Percentiles rank a stretch among this genome's conserved stretches.
These are phyloP conservation scores for Plasmodium gonderi DNA, from an alignment of 169 alveolate genomes.

Conservation along the genomic window DNA sequence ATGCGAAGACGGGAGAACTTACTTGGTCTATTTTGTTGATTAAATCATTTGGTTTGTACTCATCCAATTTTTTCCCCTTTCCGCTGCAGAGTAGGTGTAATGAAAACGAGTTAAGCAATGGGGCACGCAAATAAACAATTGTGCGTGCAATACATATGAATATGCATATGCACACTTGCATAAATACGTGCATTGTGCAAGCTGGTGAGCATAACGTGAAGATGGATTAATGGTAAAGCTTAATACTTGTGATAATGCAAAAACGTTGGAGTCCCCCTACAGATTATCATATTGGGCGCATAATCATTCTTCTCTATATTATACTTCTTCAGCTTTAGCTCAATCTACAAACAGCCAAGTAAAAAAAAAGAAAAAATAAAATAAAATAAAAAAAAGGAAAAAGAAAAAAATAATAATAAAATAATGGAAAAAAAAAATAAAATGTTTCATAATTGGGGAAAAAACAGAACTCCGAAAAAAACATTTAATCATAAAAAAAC, in stretches of 20 bases:
- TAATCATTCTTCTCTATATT: conserved; percentile 69
- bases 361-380: not conserved
- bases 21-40: conserved; percentile 67
- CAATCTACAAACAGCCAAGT: conserved; percentile 13
- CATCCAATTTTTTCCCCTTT: conserved; percentile 60
- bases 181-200: not conserved
- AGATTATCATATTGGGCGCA: conserved; percentile 69
- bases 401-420: not conserved
- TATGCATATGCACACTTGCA: not conserved
- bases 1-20: not conserved
- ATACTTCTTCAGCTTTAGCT: conserved; percentile 57
- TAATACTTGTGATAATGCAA: conserved; percentile 61
- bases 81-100: conserved; percentile 27
- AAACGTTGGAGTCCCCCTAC: conserved; percentile 71
- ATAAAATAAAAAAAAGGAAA: not conserved
- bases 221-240: not conserved
- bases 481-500: not conserved
- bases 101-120: too few species aligned
- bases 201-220: not conserved
- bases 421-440: too few species aligned
- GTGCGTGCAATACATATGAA: not conserved
- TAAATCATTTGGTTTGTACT: conserved; percentile 59
- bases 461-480: not conserved
- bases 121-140: not conserved
- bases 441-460: not conserved